Conservation (phyloP, 495 filamentous ascomycete species). For the Neurospora sp. region DNA sequence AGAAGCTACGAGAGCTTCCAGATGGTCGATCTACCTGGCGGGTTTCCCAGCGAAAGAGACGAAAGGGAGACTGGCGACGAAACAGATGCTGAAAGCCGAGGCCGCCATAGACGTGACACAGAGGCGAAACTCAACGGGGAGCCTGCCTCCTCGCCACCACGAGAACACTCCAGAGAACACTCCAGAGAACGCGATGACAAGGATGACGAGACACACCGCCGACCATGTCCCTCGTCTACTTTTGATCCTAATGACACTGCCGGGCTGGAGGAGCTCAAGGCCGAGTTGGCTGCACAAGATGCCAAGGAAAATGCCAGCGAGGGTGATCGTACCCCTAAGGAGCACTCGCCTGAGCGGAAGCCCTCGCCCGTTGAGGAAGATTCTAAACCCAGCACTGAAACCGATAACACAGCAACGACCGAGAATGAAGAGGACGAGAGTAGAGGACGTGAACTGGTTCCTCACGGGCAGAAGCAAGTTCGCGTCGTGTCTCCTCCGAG, state of each 20-base stretch:
- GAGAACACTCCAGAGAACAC: neutral
- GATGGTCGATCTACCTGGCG: neutral
- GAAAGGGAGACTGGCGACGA: neutral
- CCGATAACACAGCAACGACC: conserved; percentile 13
- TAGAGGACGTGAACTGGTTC: conserved; percentile 25
- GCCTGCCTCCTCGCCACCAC: conserved; percentile 6
- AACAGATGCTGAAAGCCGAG: conserved; percentile 1
- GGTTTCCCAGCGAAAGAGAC: neutral
- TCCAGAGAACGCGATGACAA: neutral
- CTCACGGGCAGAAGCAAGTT: conserved; percentile 31
- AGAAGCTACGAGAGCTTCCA: neutral
- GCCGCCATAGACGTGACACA: conserved; percentile 8
- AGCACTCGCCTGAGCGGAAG: conserved; percentile 14
- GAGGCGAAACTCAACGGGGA: conserved; percentile 20
- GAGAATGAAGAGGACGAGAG: conserved; percentile 24
- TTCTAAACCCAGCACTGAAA: conserved; percentile 7
- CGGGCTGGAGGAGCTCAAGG: conserved; percentile 36
- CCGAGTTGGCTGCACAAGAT: conserved; percentile 24
- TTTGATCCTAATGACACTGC: conserved; percentile 44
- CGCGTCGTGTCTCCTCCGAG: conserved; percentile 47
- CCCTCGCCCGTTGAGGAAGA: conserved; percentile 9
- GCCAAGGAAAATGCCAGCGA: neutral
- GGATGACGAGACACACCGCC: conserved; percentile 16
- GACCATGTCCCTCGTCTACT: conserved; percentile 21
- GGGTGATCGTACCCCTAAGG: conserved; percentile 9